These are phyloP conservation scores for Acarospora socialis DNA, from an alignment of 2,329 filamentous ascomycete species.

Conservation along the genomic window DNA sequence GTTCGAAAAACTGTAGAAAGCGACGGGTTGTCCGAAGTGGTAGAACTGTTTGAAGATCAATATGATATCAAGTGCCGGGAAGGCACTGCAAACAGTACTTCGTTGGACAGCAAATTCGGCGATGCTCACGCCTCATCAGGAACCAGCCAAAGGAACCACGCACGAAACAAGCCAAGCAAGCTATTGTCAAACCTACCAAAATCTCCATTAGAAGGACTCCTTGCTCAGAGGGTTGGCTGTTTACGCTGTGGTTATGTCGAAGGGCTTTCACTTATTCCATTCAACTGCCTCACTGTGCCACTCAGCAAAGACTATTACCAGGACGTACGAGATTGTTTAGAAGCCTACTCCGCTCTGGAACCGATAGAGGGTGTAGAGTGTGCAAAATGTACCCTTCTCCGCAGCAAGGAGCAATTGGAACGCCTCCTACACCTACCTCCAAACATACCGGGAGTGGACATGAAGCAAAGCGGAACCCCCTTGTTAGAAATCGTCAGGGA, in stretches of 20 bases:
- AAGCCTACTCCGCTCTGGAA: constrained; percentile 74
- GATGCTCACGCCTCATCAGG: too few species aligned
- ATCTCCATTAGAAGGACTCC: constrained; percentile 76
- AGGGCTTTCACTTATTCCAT: constrained; percentile 77
- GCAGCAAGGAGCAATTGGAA: constrained; percentile 39
- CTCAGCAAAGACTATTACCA: constrained; percentile 54
- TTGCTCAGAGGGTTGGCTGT: constrained; percentile 81
- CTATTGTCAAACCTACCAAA: constrained; percentile 25
- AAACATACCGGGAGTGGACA: constrained; percentile 19
- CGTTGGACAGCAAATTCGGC: too few species aligned
- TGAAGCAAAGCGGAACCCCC: constrained; percentile 15
- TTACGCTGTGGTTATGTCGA: constrained; percentile 74
- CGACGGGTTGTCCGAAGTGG: constrained; percentile 22
- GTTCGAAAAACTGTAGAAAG: constrained; percentile 30
- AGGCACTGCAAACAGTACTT: too few species aligned
- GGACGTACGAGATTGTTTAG: constrained; percentile 62
- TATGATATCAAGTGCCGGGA: too few species aligned
- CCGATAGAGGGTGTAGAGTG: constrained; percentile 83
- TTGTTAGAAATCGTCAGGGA: constrained; percentile 25
- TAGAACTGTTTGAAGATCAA: constrained; percentile 3
- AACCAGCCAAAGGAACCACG: not conserved
- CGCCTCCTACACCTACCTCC: constrained; percentile 23
- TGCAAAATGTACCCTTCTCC: constrained; percentile 70
- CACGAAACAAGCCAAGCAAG: constrained; percentile 9
- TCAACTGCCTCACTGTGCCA: constrained; percentile 83